phyloP scores from a whole-genome alignment of 2,329 filamentous ascomycete genomes.

The Phialemonium atrogriseum region DNA sequence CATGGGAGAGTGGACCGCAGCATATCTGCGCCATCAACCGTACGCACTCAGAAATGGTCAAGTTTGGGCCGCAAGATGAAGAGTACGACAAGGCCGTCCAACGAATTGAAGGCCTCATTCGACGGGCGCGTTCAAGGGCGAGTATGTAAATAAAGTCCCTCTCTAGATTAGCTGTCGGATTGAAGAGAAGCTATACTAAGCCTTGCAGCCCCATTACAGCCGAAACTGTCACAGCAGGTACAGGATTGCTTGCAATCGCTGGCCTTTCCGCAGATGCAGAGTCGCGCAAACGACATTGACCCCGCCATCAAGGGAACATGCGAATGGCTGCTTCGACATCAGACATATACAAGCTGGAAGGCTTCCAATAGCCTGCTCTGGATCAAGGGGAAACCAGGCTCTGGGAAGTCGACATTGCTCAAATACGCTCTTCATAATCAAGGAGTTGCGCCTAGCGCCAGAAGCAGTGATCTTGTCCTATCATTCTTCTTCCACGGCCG shows the following conservation, averaged over 20 bases:
- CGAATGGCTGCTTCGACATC: slow-evolving; percentile 20
- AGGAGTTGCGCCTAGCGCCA: background rate
- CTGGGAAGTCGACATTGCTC: too few relatives aligned
- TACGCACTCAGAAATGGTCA: slow-evolving; percentile 15
- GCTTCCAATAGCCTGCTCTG: slow-evolving; percentile 21
- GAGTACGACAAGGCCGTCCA: slow-evolving; percentile 8
- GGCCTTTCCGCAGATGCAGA: slow-evolving; percentile 17
- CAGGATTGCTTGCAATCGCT: slow-evolving; percentile 22
- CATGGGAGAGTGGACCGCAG: slow-evolving; percentile 13
- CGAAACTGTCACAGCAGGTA: too few relatives aligned
- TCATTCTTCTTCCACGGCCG: slow-evolving; percentile 28
- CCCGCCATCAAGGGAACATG: slow-evolving; percentile 17
- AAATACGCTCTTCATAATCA: slow-evolving; percentile 17
- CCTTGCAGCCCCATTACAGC: too few relatives aligned
- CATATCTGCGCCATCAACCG: slow-evolving; percentile 13
- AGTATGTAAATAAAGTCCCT: too few relatives aligned
- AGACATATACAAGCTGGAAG: slow-evolving; percentile 8
- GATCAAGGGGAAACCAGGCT: slow-evolving; percentile 33
- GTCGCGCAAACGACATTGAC: slow-evolving; percentile 14
- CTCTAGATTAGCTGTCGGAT: too few relatives aligned
- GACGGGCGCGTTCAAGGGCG: too few relatives aligned
- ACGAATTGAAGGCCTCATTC: slow-evolving; percentile 1
- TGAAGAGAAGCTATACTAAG: too few relatives aligned
- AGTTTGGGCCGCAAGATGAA: slow-evolving; percentile 14
- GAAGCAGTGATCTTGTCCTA: slow-evolving; percentile 12